Percentiles rank a stretch among this genome's conserved stretches.
Evolutionary conservation across 345 rosid species (phyloP).

Genomic region (Eucalyptus sp.): DNA sequence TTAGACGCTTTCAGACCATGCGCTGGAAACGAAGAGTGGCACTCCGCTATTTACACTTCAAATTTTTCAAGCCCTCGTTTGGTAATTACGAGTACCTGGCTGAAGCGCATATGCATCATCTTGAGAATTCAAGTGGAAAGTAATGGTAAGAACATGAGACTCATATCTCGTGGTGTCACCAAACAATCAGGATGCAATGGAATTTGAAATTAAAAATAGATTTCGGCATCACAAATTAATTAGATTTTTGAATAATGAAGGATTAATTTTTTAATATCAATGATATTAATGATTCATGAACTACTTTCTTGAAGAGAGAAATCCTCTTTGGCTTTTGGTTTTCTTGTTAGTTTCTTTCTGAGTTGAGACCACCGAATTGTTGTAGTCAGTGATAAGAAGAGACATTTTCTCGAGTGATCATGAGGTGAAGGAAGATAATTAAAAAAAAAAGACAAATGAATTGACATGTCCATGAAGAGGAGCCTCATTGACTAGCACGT

Average conservation of each 20-base stretch:
- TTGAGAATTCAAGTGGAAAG: neutral
- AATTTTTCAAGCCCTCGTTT: neutral
- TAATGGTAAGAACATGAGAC: neutral
- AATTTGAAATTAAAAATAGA: neutral
- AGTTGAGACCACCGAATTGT: neutral
- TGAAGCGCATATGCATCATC: neutral
- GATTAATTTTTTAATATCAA: neutral
- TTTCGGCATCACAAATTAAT: neutral
- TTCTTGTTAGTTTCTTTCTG: neutral
- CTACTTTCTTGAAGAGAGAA: neutral
- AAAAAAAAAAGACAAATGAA: too few species aligned
- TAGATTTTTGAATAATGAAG: neutral
- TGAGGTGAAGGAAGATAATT: too few species aligned
- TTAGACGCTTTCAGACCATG: too few species aligned
- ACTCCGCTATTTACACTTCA: neutral
- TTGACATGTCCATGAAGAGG: too few species aligned
- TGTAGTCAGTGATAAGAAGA: rapidly evolving
- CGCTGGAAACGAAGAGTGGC: too few species aligned
- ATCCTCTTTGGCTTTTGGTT: neutral
- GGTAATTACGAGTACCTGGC: neutral
- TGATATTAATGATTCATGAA: neutral
- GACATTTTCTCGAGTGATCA: too few species aligned
- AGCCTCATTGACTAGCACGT: too few species aligned
- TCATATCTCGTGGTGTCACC: neutral
- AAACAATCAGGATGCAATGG: neutral